Evolutionary conservation across 1,284 basidiomycete species (phyloP), one percentile per base, ranked within the genome.

Genomic region (Sutorius eximius): DNA sequence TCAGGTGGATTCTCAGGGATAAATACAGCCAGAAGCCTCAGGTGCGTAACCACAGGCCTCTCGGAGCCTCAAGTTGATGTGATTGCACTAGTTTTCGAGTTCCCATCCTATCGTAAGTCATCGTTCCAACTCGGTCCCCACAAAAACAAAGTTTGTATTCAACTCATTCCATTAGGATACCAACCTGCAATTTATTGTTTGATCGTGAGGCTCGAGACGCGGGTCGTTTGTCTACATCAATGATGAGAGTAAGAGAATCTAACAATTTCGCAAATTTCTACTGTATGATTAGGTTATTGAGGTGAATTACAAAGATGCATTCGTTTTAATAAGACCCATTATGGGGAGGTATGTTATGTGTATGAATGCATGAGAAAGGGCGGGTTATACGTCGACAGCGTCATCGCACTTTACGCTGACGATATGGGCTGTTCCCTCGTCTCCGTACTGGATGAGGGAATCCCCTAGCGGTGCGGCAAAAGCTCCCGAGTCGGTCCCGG

Each of bases 11-110:
- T 59, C 72, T 92, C 56, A 71, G 66, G 38, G 61, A 69, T 49
- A 89, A 89, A 69, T 95, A 95, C 68, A 83, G 80, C 49, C 93
- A 95, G 78, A 94, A 93, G 71, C 93, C 93, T 11, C 89, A 90
- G 77, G 76, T 86, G 51, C 57, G 73, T 63, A 6, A 53, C 59
- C 18, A 65, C 61, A 49, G 6, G 15, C 18, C 15, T 9, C 8
- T 27, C 44, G 18, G 20, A 29, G 11, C 24, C 5, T 5, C 18
- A 10, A 38, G 29, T 27, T 60, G n/a, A 67, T 20, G 16, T 24
- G 38, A 37, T 34, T 32, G 15, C 11, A 38, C 16, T 61, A 87
- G 82, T 76, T 90, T 36, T 87, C 87, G 41, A 80, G 82, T 61
- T 91, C 89, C 33, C 89, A 91, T 65, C 89, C 87, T 0, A 90